Evolutionary conservation across 1,139 yeast species (phyloP), one percentile per base, ranked within the genome.

Genomic region (Saccharomyces hybrid): DNA sequence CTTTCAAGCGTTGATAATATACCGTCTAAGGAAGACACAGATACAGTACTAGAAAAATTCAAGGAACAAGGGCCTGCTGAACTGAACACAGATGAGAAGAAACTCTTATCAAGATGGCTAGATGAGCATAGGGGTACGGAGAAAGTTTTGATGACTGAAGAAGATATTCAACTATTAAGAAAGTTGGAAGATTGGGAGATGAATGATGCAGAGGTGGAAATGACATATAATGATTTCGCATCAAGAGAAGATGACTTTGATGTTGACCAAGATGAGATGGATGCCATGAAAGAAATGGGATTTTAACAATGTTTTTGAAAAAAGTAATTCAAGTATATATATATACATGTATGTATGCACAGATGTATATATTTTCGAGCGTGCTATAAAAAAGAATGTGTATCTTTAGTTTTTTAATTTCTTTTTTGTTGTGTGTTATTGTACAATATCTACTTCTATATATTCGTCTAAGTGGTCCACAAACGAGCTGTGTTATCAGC

Each of bases 401-500:
- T 31, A 31, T 31, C 34, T 31, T 31, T 31, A 31, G 34, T 25
- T 25, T 25, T 46, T 46, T 14, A 25, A 9, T 46, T 46, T 46
- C 48, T 14, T 16, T 25, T 25, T 46, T 25, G 23, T 27, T 14
- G 48, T 46, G 38, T 51, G 46, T 20, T 23, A 27, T 26, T 54
- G 47, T 34, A 51, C 56, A 57, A 49, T 57, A 47, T 52, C 49
- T 51, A 50, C 34, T 31, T 31, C 34, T 31, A 31, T 31, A 31
- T 31, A 31, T 3, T 31, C 34, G 34, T 31, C 57, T 70, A 83
- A 14, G 96, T 88, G 46, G 99, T 93, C 99, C 99, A 93, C 68
- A 93, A 77, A 68, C 96, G 84, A 20, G 97, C 98, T 53, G 93
- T 85, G 57, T 96, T 91, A 72, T 95, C 99, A 25, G 98, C 98